A percentile compares a stretch with the other conserved stretches of the same genome.
Conservation (phyloP, 495 filamentous ascomycete genomes). For the Barbatosphaeria neglecta region DNA sequence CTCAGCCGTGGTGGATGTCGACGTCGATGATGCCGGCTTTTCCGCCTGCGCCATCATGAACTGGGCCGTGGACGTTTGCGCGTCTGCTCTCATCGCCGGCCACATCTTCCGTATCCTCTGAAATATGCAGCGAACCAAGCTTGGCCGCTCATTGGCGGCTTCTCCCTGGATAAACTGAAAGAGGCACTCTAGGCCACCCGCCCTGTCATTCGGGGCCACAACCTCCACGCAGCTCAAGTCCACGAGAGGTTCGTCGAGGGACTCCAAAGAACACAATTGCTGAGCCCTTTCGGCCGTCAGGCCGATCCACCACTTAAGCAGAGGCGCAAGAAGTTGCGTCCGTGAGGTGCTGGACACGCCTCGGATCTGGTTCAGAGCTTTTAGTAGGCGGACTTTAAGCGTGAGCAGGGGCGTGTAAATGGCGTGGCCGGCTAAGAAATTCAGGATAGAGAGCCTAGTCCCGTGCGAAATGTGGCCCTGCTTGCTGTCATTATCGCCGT, state of each 20-base stretch:
- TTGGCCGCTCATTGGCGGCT: constrained; percentile 26
- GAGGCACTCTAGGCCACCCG: constrained; percentile 53
- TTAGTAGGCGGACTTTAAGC: constrained; percentile 58
- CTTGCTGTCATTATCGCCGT: constrained; percentile 32
- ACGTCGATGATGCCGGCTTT: constrained; percentile 6
- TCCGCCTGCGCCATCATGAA: constrained; percentile 41
- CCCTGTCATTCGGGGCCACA: constrained; percentile 53
- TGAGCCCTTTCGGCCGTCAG: constrained; percentile 27
- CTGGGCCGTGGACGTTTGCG: constrained; percentile 45
- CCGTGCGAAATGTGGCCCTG: constrained; percentile 47
- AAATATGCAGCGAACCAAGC: constrained; percentile 50
- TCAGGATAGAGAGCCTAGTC: constrained; percentile 50
- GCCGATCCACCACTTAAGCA: constrained; percentile 53
- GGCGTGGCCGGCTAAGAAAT: constrained; percentile 66
- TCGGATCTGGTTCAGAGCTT: constrained; percentile 55
- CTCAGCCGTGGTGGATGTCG: constrained; percentile 6
- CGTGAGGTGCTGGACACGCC: constrained; percentile 56
- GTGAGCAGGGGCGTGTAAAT: constrained; percentile 51
- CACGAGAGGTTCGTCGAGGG: constrained; percentile 44
- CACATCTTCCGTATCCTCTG: constrained; percentile 56
- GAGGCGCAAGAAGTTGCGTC: constrained; percentile 56
- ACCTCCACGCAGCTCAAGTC: constrained; percentile 49
- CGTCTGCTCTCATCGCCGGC: constrained; percentile 54
- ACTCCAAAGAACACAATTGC: constrained; percentile 35
- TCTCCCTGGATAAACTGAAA: constrained; percentile 39